These are phyloP conservation scores for Euclidium syriacum DNA, from an alignment of 345 rosid species.

Conservation along the genomic window DNA sequence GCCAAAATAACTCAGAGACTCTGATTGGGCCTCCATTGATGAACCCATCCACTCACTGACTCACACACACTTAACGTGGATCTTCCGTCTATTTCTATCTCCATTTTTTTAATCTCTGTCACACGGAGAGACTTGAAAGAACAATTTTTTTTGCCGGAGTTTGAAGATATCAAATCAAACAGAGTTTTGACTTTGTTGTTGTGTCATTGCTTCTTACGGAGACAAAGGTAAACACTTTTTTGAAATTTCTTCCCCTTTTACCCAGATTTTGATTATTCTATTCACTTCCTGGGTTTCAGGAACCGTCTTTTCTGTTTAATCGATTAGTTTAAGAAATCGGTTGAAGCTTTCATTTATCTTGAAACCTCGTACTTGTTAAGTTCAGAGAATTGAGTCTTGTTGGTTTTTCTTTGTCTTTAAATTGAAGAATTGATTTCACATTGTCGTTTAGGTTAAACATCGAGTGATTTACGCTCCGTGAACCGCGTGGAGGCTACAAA, in stretches of 20 bases:
- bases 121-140: conserved; percentile 9
- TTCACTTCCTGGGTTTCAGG: conserved; percentile 35
- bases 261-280: conserved; percentile 32
- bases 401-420: not conserved
- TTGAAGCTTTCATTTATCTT: not conserved
- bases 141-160: not conserved
- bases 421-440: conserved; percentile 16
- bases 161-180: conserved; percentile 16
- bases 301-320: conserved; percentile 19
- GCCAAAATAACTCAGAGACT: conserved; percentile 20
- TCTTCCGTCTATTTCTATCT: conserved; percentile 17
- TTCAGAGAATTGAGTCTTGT: conserved; percentile 28
- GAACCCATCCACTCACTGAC: conserved; percentile 9
- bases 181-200: conserved; percentile 23
- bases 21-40: conserved; percentile 28
- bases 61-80: conserved; percentile 4
- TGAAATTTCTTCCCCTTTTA: not conserved
- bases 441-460: conserved; percentile 21
- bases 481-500: conserved; percentile 33
- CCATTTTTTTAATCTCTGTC: not conserved
- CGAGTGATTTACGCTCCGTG: conserved; percentile 48
- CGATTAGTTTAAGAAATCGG: conserved; percentile 4
- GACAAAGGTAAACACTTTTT: conserved; percentile 44
- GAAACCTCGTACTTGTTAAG: conserved; percentile 16
- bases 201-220: conserved; percentile 47